These are phyloP conservation scores for Cladorrhinum samala DNA, from an alignment of 495 filamentous ascomycete species.

Conservation along the genomic window DNA sequence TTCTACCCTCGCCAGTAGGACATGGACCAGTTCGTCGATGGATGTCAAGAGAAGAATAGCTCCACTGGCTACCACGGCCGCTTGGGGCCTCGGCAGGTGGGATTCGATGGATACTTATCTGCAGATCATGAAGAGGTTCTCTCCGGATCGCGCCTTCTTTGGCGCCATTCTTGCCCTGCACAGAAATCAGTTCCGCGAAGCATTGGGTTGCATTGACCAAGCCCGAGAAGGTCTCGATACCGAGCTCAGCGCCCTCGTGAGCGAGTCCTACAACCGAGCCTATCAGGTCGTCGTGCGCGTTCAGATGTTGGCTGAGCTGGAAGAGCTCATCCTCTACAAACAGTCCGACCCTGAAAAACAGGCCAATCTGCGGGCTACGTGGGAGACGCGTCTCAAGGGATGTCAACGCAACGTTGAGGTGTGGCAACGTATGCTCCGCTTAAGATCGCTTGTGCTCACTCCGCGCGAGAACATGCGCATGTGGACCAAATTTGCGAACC, in stretches of 20 bases:
- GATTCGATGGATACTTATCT: slow-evolving; percentile 97
- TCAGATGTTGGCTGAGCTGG: slow-evolving; percentile 96
- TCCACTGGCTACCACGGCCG: slow-evolving; percentile 86
- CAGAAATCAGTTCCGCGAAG: slow-evolving; percentile 88
- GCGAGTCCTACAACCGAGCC: slow-evolving; percentile 93
- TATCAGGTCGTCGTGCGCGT: slow-evolving; percentile 94
- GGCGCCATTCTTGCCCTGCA: slow-evolving; percentile 91
- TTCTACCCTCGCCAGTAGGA: slow-evolving; percentile 79
- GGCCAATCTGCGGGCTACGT: slow-evolving; percentile 83
- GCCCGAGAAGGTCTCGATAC: slow-evolving; percentile 91
- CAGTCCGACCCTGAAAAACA: slow-evolving; percentile 84
- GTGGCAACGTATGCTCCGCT: slow-evolving; percentile 96
- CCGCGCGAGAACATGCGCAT: slow-evolving; percentile 93
- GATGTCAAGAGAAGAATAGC: slow-evolving; percentile 86
- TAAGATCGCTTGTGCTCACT: slow-evolving; percentile 82
- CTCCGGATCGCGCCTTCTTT: slow-evolving; percentile 94
- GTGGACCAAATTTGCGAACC: slow-evolving; percentile 98
- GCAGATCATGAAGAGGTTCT: slow-evolving; percentile 84
- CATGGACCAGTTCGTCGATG: slow-evolving; percentile 78
- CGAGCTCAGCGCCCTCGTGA: slow-evolving; percentile 87
- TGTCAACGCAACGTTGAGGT: slow-evolving; percentile 97
- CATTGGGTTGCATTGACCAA: slow-evolving; percentile 75
- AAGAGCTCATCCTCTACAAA: slow-evolving; percentile 97
- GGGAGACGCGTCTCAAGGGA: slow-evolving; percentile 89
- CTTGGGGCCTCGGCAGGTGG: slow-evolving; percentile 97